A percentile compares a stretch with the other conserved stretches of the same genome.
phyloP scores from a whole-genome alignment of 1,139 yeast genomes.

The Saccharomyces hybrid region DNA sequence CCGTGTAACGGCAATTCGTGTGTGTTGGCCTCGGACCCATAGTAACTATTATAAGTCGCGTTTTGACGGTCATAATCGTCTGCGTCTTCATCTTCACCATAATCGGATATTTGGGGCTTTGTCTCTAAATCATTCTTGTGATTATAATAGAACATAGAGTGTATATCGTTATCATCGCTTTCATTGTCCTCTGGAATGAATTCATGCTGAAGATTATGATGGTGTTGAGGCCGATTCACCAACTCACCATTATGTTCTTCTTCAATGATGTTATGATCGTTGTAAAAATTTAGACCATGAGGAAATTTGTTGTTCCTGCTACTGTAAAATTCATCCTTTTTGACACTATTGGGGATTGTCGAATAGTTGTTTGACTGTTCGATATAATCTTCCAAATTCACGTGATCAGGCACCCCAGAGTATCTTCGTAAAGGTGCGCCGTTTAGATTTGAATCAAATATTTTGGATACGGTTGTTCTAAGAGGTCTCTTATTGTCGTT shows the following conservation, averaged over 20 bases:
- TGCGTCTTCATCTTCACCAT: constrained; percentile 26
- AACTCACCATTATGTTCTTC: constrained; percentile 9
- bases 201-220: constrained; percentile 3
- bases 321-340: constrained; percentile 7
- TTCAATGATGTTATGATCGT: constrained; percentile 7
- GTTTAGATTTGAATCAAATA: constrained; percentile 50
- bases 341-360: constrained; percentile 6
- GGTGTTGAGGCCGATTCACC: neutral
- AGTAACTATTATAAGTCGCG: constrained; percentile 10
- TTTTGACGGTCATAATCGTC: constrained; percentile 26
- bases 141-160: constrained; percentile 31
- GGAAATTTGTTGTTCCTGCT: constrained; percentile 6
- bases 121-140: constrained; percentile 26
- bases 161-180: constrained; percentile 27
- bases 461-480: constrained; percentile 64
- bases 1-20: constrained; percentile 1
- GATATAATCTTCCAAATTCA: constrained; percentile 55
- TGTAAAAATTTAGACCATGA: neutral
- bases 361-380: constrained; percentile 43
- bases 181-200: constrained; percentile 4
- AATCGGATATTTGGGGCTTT: constrained; percentile 28
- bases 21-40: neutral
- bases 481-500: constrained; percentile 29
- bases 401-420: constrained; percentile 63
- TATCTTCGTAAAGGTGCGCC: constrained; percentile 60